Evolutionary conservation across 140 eudicot genomes (phyloP), one percentile per base, ranked within the genome.

Genomic region (Flaveria floridana): DNA sequence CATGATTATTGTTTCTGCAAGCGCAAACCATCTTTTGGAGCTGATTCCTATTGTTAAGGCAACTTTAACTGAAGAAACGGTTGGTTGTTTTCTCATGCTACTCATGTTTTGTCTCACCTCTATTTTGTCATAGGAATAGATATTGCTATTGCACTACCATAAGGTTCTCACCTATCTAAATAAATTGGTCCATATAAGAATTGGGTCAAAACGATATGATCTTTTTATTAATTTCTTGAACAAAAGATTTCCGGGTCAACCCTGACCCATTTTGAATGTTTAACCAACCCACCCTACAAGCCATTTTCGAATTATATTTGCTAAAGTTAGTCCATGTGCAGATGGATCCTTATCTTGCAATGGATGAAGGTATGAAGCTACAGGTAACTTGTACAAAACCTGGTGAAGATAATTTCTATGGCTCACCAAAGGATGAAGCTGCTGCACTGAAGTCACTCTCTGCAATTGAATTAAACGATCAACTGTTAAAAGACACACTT

Each of bases 291-390:
- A 62, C 68, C 68, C 25, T 20, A 28, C 46, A 61, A 16, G 18
- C 47, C 68, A 63, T 63, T 63, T 63, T 37, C 13, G 23, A 30
- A 6, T 4, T 63, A 63, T 72, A n/a, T 25, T 70, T 64, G 28
- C 51, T 72, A 11, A 58, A 26, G 68, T 44, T 78, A 42, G 48
- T 28, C 16, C 48, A 21, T 68, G 64, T 65, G 77, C 82, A 90
- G 96, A 82, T 82, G 82, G 95, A 90, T 82, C 96, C 96, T 41
- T 86, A 76, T 83, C 91, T 90, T 74, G 78, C 77, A 68, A 76
- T 90, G 87, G 88, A 82, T 73, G 91, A 90, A 75, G 87, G 83
- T 74, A 68, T 82, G 41, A 84, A 74, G 82, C 85, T 90, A 37
- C 86, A 79, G 64, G 87, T 84, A 8, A 76, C 77, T 62, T 58